Evolutionary conservation across 305 asterid genomes (phyloP).

Genomic region (Fraxinus latifolia): DNA sequence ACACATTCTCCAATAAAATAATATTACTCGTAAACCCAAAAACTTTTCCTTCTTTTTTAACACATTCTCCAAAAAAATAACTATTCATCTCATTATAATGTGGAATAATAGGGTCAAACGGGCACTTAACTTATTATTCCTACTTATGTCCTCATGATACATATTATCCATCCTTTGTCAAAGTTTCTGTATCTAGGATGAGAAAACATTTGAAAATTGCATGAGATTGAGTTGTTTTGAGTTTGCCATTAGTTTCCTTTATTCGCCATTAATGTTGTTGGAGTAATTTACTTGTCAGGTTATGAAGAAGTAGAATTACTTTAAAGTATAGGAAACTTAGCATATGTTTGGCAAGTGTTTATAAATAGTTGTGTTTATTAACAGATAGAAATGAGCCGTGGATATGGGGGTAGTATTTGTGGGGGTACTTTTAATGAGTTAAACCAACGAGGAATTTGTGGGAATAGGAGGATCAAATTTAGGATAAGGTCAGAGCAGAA

Average conservation of each 20-base stretch:
- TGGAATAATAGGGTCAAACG: too few species aligned
- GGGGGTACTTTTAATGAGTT: background rate
- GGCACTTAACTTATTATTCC: background rate
- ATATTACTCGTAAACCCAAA: too few species aligned
- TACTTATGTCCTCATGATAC: background rate
- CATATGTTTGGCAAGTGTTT: background rate
- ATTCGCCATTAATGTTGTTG: background rate
- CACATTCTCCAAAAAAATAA: too few species aligned
- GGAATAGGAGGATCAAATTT: background rate
- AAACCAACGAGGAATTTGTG: background rate
- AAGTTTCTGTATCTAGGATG: background rate
- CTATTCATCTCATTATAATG: too few species aligned
- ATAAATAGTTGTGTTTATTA: too few species aligned
- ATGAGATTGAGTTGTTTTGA: background rate
- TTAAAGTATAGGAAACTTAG: conserved; percentile 1
- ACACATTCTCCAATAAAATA: too few species aligned
- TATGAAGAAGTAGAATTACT: background rate
- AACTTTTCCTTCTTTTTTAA: too few species aligned
- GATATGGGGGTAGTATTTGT: background rate
- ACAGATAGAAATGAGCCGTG: background rate
- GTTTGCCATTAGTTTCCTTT: background rate
- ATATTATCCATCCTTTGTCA: background rate
- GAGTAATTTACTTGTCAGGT: background rate
- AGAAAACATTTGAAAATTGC: background rate
- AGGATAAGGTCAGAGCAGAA: background rate